Evolutionary conservation across 768 basidiomycete genomes (phyloP).

Genomic region (Strobilomyces confusus): DNA sequence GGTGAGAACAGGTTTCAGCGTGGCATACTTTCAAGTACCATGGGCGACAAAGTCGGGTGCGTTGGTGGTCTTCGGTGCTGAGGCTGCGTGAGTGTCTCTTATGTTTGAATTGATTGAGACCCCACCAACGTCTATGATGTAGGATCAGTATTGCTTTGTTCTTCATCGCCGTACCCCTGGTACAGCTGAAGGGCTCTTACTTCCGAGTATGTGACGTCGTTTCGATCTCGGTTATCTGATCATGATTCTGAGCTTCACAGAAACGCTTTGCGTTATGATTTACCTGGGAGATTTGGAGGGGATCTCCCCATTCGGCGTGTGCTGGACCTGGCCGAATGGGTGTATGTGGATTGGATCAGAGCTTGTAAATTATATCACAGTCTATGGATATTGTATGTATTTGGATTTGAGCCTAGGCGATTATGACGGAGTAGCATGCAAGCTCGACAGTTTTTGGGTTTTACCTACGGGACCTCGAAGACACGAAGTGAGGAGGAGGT

Average conservation of each 20-base stretch:
- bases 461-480: no score
- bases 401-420: neutral
- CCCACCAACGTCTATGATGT: neutral
- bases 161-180: conserved; percentile 33
- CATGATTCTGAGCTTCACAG: conserved; percentile 2
- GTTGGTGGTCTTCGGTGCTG: conserved; percentile 34
- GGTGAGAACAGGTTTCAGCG: conserved; percentile 28
- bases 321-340: neutral
- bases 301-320: neutral
- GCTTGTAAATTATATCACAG: neutral
- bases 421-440: no score
- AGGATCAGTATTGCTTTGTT: conserved; percentile 35
- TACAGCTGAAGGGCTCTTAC: conserved; percentile 32
- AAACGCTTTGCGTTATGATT: conserved; percentile 19
- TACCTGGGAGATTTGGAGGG: no score
- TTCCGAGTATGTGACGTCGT: conserved; percentile 30
- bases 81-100: conserved; percentile 32
- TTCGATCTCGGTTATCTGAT: neutral
- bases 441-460: no score
- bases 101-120: neutral
- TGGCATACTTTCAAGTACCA: conserved; percentile 40
- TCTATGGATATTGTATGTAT: neutral
- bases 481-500: no score
- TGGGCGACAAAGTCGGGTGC: conserved; percentile 36
- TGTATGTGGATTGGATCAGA: neutral